phyloP scores from a whole-genome alignment of 164 flowering plant genomes.

The Tinospora cordifolia region DNA sequence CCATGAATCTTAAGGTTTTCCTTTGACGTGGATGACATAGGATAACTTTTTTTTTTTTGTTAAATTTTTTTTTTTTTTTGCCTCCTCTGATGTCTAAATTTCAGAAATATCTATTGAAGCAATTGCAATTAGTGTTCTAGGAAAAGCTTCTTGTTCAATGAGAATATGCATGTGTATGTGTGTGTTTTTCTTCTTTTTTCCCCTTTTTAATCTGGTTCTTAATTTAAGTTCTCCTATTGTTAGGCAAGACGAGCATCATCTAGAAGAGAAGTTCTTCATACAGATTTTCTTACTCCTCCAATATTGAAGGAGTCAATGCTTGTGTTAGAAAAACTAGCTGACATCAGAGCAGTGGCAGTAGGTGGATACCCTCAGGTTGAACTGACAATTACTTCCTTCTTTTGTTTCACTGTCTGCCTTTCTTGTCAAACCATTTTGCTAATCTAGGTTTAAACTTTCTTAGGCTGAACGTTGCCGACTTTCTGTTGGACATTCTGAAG shows the following conservation, averaged over 20 bases:
- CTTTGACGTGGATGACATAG: not conserved
- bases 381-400: not conserved
- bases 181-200: no score
- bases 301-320: slow-evolving; percentile 59
- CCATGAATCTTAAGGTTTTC: not conserved
- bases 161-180: no score
- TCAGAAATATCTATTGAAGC: not conserved
- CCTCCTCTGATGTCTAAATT: not conserved
- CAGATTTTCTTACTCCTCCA: slow-evolving; percentile 87
- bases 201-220: slow-evolving; percentile 4
- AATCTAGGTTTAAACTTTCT: slow-evolving; percentile 6
- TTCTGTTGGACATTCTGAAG: slow-evolving; percentile 74
- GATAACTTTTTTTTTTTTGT: not conserved
- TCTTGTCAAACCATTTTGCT: not conserved
- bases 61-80: not conserved
- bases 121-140: not conserved
- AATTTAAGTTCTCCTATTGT: not conserved
- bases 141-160: not conserved
- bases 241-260: slow-evolving; percentile 67
- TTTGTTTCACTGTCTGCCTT: not conserved
- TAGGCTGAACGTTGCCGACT: slow-evolving; percentile 95
- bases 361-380: slow-evolving; percentile 89
- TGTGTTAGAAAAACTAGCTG: slow-evolving; percentile 58
- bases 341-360: slow-evolving; percentile 57
- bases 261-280: slow-evolving; percentile 62